Evolutionary conservation across 2,329 filamentous ascomycete species (phyloP).

Genomic region (Cryphonectria nitschkei): DNA sequence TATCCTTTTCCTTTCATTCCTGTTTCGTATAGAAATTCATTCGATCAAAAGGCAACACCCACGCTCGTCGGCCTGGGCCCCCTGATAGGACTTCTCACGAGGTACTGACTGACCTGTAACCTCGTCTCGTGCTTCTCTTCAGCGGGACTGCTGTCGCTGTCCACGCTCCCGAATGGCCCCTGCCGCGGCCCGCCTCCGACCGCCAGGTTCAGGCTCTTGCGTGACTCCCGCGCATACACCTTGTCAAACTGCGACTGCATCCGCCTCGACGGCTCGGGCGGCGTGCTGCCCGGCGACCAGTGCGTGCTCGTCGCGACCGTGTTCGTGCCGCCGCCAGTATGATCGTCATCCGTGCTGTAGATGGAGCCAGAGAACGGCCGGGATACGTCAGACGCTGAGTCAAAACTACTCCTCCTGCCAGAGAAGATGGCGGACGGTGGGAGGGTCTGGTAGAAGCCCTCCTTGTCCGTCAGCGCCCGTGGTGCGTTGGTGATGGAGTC

Average conservation of each 20-base stretch:
- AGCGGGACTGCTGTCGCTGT: conserved; percentile 14
- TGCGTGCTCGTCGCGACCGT: conserved; percentile 38
- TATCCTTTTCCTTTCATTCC: not conserved
- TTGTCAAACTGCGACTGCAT: conserved; percentile 42
- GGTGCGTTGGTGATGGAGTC: conserved; percentile 61
- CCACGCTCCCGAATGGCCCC: conserved; percentile 24
- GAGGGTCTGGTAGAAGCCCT: conserved; percentile 64
- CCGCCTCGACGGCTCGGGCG: conserved; percentile 38
- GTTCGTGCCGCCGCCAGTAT: conserved; percentile 21
- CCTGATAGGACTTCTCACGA: conserved; percentile 18
- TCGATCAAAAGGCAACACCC: conserved; percentile 49
- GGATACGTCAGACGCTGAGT: conserved; percentile 43
- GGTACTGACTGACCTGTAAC: conserved; percentile 17
- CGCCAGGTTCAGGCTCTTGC: conserved; percentile 22
- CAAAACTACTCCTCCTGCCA: conserved; percentile 45
- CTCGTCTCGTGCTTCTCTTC: conserved; percentile 21
- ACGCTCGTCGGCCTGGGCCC: conserved; percentile 46
- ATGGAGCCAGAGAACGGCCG: conserved; percentile 48
- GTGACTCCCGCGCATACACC: conserved; percentile 36
- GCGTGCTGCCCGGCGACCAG: conserved; percentile 53
- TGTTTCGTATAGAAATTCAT: too few species aligned
- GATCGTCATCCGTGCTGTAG: conserved; percentile 50
- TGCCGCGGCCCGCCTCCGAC: not conserved
- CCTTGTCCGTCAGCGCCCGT: conserved; percentile 51
- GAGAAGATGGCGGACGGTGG: conserved; percentile 38